These are phyloP conservation scores for Meredithiella fracta DNA, from an alignment of 2,329 filamentous ascomycete species.

Conservation along the genomic window DNA sequence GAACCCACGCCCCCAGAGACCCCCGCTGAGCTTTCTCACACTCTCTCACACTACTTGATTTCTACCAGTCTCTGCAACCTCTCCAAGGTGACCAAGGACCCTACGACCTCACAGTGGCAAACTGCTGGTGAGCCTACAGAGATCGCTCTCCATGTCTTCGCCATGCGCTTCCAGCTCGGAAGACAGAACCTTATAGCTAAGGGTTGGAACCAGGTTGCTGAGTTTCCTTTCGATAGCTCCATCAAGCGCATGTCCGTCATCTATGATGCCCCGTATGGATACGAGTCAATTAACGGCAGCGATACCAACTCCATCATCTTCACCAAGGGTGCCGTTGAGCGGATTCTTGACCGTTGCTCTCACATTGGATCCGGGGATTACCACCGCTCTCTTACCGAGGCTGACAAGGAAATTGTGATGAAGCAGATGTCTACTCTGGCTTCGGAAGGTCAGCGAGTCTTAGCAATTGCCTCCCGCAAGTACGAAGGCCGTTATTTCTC, in stretches of 20 bases:
- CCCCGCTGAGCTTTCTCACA: constrained; percentile 30
- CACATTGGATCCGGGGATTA: constrained; percentile 28
- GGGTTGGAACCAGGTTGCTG: constrained; percentile 48
- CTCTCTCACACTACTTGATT: constrained; percentile 35
- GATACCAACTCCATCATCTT: constrained; percentile 34
- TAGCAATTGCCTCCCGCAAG: constrained; percentile 52
- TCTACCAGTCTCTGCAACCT: constrained; percentile 50
- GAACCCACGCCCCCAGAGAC: constrained; percentile 21
- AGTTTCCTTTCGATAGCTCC: constrained; percentile 64
- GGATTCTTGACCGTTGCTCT: constrained; percentile 40
- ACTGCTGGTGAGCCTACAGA: constrained; percentile 58
- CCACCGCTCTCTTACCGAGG: constrained; percentile 32
- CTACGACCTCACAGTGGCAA: constrained; percentile 42
- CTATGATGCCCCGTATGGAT: constrained; percentile 36
- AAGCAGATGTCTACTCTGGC: constrained; percentile 42
- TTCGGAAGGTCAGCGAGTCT: constrained; percentile 52
- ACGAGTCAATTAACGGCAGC: constrained; percentile 24
- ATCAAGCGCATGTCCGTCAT: constrained; percentile 71
- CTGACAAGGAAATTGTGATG: constrained; percentile 33
- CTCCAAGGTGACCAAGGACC: constrained; percentile 39
- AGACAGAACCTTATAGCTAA: constrained; percentile 34
- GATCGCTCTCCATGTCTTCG: constrained; percentile 60
- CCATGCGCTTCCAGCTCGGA: constrained; percentile 47
- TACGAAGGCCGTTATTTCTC: constrained; percentile 33
- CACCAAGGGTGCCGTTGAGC: constrained; percentile 47